Percentiles rank a stretch among this genome's conserved stretches.
phyloP scores from a whole-genome alignment of 352 stramenopile genomes.

The Elongisporangium senticosum region DNA sequence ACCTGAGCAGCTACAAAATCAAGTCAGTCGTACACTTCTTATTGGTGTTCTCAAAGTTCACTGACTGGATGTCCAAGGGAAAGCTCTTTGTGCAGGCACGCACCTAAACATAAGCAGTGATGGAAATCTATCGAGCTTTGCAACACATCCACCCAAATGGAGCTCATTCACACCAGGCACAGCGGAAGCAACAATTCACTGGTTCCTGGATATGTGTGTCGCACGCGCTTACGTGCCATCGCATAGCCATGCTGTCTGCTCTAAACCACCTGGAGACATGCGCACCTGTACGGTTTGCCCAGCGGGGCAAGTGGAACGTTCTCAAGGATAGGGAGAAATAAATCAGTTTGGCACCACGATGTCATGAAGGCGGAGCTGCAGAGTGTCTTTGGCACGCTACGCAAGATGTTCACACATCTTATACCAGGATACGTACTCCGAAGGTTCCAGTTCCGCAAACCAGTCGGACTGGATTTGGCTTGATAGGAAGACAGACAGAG shows the following conservation, averaged over 20 bases:
- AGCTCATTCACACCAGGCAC: background rate
- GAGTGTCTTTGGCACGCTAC: background rate
- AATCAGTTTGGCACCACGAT: background rate
- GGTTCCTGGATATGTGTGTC: background rate
- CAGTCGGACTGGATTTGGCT: no score
- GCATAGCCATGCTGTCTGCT: background rate
- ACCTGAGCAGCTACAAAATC: background rate
- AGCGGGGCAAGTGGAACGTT: background rate
- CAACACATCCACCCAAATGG: background rate
- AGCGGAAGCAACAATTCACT: background rate
- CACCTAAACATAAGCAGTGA: background rate
- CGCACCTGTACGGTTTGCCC: background rate
- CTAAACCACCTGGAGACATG: background rate
- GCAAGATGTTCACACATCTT: no score
- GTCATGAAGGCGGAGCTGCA: background rate
- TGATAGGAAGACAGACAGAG: background rate
- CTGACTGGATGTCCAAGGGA: background rate
- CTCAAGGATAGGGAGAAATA: background rate
- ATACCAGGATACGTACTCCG: no score
- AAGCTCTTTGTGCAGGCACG: background rate
- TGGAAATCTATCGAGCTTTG: background rate
- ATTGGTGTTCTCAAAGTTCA: background rate
- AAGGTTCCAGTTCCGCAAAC: no score
- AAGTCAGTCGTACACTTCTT: background rate
- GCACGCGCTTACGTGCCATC: background rate